phyloP scores from a whole-genome alignment of 2,329 filamentous ascomycete genomes.

The Aspergillus sp. region DNA sequence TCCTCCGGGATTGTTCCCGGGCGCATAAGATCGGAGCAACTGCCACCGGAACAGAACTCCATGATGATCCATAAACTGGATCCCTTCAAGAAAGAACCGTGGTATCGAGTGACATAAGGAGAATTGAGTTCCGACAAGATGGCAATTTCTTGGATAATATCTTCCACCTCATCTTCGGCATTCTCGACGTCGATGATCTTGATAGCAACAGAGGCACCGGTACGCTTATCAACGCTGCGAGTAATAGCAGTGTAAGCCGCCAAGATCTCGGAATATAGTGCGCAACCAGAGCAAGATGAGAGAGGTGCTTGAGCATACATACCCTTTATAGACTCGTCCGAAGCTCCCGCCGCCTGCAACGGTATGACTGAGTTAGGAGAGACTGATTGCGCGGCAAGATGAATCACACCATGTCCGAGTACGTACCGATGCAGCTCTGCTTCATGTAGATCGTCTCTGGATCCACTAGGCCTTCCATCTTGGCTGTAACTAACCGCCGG shows the following conservation, averaged over 20 bases:
- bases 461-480: constrained; percentile 64
- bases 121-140: constrained; percentile 96
- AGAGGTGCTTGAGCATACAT: constrained; percentile 29
- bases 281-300: neutral
- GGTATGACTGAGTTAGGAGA: constrained; percentile 15
- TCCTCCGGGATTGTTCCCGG: constrained; percentile 88
- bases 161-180: constrained; percentile 97
- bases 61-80: constrained; percentile 99
- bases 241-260: constrained; percentile 8
- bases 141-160: constrained; percentile 98
- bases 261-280: neutral
- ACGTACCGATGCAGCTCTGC: constrained; percentile 80
- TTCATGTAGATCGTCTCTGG: constrained; percentile 92
- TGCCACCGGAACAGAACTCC: constrained; percentile 97
- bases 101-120: constrained; percentile 95
- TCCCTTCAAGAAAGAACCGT: constrained; percentile 93
- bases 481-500: constrained; percentile 17
- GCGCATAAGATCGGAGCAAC: constrained; percentile 94
- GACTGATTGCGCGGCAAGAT: constrained; percentile 1
- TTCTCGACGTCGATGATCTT: constrained; percentile 99
- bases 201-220: constrained; percentile 91
- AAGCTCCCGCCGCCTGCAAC: constrained; percentile 86
- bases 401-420: neutral
- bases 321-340: constrained; percentile 98
- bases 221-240: constrained; percentile 82